Percentiles rank a stretch among this genome's conserved stretches.
phyloP scores from a whole-genome alignment of 495 filamentous ascomycete species.

The Lichenothelia convexa region DNA sequence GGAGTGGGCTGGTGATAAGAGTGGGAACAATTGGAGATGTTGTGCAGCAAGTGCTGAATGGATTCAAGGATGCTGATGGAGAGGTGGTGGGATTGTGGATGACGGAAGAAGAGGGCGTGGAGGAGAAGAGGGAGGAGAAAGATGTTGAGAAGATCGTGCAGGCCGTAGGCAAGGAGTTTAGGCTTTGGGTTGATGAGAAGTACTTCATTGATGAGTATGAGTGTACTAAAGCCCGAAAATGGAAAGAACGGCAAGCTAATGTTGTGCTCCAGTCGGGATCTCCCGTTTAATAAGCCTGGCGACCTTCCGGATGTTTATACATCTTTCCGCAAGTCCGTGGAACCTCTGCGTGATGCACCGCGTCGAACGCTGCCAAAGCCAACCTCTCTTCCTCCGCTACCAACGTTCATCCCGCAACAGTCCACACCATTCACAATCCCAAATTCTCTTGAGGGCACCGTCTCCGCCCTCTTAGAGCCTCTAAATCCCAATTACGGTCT shows the following conservation, averaged over 20 bases:
- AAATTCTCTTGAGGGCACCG: slow-evolving; percentile 27
- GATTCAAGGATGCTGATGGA: slow-evolving; percentile 17
- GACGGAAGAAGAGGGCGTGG: slow-evolving; percentile 41
- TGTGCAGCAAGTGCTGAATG: slow-evolving; percentile 31
- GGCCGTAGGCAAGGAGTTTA: slow-evolving; percentile 32
- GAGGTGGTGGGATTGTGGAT: slow-evolving; percentile 49
- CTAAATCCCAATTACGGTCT: slow-evolving; percentile 24
- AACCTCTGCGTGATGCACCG: slow-evolving; percentile 43
- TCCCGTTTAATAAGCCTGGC: slow-evolving; percentile 26
- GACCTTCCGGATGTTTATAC: slow-evolving; percentile 53
- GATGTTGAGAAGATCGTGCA: slow-evolving; percentile 30
- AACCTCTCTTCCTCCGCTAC: slow-evolving; percentile 31
- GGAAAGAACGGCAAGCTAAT: background rate
- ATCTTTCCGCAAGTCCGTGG: slow-evolving; percentile 42
- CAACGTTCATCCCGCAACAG: slow-evolving; percentile 35
- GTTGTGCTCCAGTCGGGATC: slow-evolving; percentile 30
- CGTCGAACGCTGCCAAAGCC: slow-evolving; percentile 29
- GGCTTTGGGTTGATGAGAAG: slow-evolving; percentile 48
- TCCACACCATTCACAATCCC: slow-evolving; percentile 41
- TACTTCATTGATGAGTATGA: slow-evolving; percentile 53
- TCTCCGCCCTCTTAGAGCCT: slow-evolving; percentile 33
- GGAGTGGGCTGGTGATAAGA: slow-evolving; percentile 41
- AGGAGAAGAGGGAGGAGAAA: slow-evolving; percentile 44
- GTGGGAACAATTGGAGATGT: slow-evolving; percentile 38
- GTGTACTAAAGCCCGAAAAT: background rate